These are phyloP conservation scores for Fomes fomentarius DNA, from an alignment of 1,284 basidiomycete genomes.

Conservation along the genomic window DNA sequence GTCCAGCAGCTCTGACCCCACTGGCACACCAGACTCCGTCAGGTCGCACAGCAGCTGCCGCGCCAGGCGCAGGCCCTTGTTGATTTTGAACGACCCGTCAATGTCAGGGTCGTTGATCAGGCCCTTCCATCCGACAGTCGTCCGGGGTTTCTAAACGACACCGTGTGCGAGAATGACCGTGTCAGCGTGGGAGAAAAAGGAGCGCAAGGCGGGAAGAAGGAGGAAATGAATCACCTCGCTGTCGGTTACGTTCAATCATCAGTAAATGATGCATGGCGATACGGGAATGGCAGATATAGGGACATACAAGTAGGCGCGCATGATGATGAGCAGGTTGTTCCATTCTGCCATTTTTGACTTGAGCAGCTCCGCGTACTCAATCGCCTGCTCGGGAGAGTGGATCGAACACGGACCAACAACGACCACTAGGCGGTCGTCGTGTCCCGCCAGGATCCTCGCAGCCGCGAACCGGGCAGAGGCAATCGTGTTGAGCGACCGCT, in stretches of 20 bases:
- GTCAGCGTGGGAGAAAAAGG: not conserved
- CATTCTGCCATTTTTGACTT: slow-evolving; percentile 70
- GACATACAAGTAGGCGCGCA: slow-evolving; percentile 94
- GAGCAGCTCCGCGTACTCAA: slow-evolving; percentile 87
- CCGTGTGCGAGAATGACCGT: slow-evolving; percentile 9
- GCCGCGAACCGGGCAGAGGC: slow-evolving; percentile 78
- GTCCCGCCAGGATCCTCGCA: slow-evolving; percentile 79
- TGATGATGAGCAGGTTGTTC: slow-evolving; percentile 88
- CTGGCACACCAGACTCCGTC: slow-evolving; percentile 87
- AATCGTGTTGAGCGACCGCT: slow-evolving; percentile 69
- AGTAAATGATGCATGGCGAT: slow-evolving; percentile 16
- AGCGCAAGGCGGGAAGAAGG: not conserved
- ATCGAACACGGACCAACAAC: slow-evolving; percentile 97
- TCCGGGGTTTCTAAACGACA: slow-evolving; percentile 73
- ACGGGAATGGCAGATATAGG: slow-evolving; percentile 11
- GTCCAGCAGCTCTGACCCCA: slow-evolving; percentile 94
- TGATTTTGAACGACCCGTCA: slow-evolving; percentile 95
- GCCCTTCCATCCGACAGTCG: slow-evolving; percentile 90
- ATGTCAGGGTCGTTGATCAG: slow-evolving; percentile 91
- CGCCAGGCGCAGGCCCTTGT: slow-evolving; percentile 90
- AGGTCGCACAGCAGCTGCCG: slow-evolving; percentile 90
- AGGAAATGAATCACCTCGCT: slow-evolving; percentile 49
- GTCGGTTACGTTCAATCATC: slow-evolving; percentile 12
- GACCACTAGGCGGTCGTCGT: slow-evolving; percentile 86
- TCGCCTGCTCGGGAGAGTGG: slow-evolving; percentile 86